Evolutionary conservation across 2,329 filamentous ascomycete species (phyloP).

Genomic region (Zasmidium angulare): DNA sequence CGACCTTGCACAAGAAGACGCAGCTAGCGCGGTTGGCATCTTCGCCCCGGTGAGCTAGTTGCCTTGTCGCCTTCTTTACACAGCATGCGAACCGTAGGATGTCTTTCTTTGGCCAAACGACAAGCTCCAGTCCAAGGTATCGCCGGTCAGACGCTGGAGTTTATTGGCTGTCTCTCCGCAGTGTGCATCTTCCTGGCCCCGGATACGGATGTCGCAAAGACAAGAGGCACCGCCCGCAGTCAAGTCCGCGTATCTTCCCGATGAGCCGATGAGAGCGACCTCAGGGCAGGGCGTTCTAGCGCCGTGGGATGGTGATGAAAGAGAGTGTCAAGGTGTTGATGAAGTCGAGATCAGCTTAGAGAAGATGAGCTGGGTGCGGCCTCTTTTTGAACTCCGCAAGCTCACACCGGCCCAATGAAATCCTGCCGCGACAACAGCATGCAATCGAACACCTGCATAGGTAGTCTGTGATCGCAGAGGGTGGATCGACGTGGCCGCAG

Average conservation of each 20-base stretch:
- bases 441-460: neutral
- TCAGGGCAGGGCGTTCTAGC: neutral
- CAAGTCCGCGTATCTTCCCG: neutral
- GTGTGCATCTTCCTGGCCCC: neutral
- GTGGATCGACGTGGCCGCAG: neutral
- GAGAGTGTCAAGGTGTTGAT: neutral
- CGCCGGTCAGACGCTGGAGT: neutral
- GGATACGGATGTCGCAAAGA: neutral
- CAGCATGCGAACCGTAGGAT: neutral
- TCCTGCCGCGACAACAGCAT: neutral
- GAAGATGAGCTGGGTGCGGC: neutral
- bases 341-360: neutral
- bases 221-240: neutral
- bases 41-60: neutral
- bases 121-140: neutral
- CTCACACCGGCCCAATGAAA: neutral
- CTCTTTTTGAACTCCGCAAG: slow-evolving; percentile 1
- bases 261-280: neutral
- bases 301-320: neutral
- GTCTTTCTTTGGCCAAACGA: neutral
- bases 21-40: neutral
- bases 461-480: neutral
- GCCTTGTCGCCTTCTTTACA: neutral
- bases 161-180: neutral
- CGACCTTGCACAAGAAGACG: neutral